Percentiles rank a stretch among this genome's conserved stretches.
These are phyloP conservation scores for Ascochyta koolunga DNA, from an alignment of 2,329 filamentous ascomycete species.

Conservation along the genomic window DNA sequence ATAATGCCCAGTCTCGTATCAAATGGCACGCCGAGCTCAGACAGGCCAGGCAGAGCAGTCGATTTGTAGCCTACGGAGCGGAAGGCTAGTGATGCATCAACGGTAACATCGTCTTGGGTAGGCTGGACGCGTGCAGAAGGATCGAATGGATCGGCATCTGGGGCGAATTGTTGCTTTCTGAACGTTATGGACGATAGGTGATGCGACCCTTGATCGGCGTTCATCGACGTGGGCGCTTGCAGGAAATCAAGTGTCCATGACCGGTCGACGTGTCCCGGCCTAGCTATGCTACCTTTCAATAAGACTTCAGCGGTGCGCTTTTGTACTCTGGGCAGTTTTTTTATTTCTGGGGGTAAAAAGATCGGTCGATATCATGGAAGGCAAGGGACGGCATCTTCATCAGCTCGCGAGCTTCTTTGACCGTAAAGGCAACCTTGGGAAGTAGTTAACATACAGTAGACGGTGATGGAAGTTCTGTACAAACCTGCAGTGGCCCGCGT, in stretches of 20 bases:
- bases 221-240: conserved; percentile 75
- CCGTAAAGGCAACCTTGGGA: conserved; percentile 85
- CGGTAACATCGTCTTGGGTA: conserved; percentile 52
- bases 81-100: conserved; percentile 78
- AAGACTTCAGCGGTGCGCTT: conserved; percentile 82
- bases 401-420: conserved; percentile 90
- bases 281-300: conserved; percentile 70
- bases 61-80: conserved; percentile 96
- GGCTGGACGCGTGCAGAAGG: conserved; percentile 58
- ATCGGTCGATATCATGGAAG: conserved; percentile 71
- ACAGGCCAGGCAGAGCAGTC: conserved; percentile 74
- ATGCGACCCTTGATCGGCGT: conserved; percentile 50
- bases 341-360: conserved; percentile 71
- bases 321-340: conserved; percentile 74
- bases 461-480: conserved; percentile 15
- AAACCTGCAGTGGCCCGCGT: conserved; percentile 83
- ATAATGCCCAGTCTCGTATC: conserved; percentile 76
- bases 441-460: conserved; percentile 7
- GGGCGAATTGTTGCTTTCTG: conserved; percentile 54
- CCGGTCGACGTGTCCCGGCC: conserved; percentile 59
- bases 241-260: conserved; percentile 88
- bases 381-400: conserved; percentile 75
- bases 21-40: conserved; percentile 77
- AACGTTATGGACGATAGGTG: conserved; percentile 72
- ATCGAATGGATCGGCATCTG: conserved; percentile 53